phyloP scores from a whole-genome alignment of 495 filamentous ascomycete genomes.

The Penicillium parvum region DNA sequence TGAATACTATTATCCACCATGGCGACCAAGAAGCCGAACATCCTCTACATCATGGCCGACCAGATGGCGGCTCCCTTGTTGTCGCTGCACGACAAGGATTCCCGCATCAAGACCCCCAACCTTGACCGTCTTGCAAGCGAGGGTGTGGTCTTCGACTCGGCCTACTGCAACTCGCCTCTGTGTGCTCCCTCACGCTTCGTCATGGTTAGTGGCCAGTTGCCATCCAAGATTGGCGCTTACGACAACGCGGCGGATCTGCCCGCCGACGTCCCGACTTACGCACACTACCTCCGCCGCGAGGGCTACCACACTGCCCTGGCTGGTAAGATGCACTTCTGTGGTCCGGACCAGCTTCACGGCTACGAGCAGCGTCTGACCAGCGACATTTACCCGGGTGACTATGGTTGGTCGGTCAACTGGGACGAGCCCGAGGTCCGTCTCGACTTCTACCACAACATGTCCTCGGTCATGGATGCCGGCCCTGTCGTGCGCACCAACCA shows the following conservation, averaged over 20 bases:
- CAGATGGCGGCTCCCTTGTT: conserved; percentile 83
- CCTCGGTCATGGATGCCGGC: conserved; percentile 81
- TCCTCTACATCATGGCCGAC: conserved; percentile 88
- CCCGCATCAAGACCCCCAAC: conserved; percentile 80
- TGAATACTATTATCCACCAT: conserved; percentile 37
- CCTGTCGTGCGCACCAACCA: conserved; percentile 82
- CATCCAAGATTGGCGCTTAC: conserved; percentile 79
- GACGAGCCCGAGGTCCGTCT: conserved; percentile 76
- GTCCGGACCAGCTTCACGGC: conserved; percentile 80
- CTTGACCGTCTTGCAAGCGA: conserved; percentile 72
- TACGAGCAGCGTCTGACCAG: conserved; percentile 85
- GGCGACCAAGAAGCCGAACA: conserved; percentile 58
- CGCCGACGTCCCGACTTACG: conserved; percentile 77
- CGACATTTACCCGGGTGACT: conserved; percentile 88
- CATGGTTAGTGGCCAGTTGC: conserved; percentile 83
- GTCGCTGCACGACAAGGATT: conserved; percentile 75
- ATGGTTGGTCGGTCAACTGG: conserved; percentile 89
- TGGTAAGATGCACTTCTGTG: conserved; percentile 95
- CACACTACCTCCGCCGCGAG: conserved; percentile 77
- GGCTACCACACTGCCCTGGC: conserved; percentile 86
- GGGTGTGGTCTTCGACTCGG: conserved; percentile 80
- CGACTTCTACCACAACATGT: conserved; percentile 92
- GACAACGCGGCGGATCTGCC: conserved; percentile 78
- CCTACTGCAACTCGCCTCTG: conserved; percentile 85
- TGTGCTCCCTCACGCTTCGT: conserved; percentile 86